Evolutionary conservation across 2,329 filamentous ascomycete genomes (phyloP).

Genomic region (Phoma sp.): DNA sequence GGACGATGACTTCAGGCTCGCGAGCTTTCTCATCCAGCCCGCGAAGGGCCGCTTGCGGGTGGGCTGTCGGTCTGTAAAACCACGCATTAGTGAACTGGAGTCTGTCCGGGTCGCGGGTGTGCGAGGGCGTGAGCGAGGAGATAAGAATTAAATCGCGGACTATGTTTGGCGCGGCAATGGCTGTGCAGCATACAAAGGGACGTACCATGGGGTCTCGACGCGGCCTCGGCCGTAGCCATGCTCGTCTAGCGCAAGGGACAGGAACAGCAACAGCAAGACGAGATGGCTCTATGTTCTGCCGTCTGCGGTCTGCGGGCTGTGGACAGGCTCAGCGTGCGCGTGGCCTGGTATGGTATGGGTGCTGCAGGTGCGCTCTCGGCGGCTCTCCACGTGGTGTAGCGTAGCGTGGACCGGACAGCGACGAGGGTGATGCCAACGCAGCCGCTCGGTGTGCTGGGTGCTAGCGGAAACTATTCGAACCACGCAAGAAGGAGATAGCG

Average conservation of each 20-base stretch:
- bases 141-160: constrained; percentile 3
- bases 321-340: constrained; percentile 3
- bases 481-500: background rate
- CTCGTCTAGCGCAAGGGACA: constrained; percentile 18
- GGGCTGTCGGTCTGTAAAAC: constrained; percentile 60
- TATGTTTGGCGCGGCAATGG: constrained; percentile 23
- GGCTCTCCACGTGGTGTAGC: constrained; percentile 26
- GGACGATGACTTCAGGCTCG: constrained; percentile 82
- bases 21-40: constrained; percentile 91
- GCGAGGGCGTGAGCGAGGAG: constrained; percentile 1
- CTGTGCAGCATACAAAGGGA: constrained; percentile 30
- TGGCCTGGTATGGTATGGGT: constrained; percentile 10
- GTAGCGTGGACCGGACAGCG: constrained; percentile 24
- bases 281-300: background rate
- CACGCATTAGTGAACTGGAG: constrained; percentile 27
- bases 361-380: constrained; percentile 3
- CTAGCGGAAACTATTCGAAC: background rate
- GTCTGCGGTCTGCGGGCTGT: background rate
- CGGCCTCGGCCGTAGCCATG: constrained; percentile 55
- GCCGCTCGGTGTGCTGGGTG: constrained; percentile 7
- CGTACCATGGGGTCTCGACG: constrained; percentile 53
- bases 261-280: background rate
- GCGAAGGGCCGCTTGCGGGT: constrained; percentile 84
- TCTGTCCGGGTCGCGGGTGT: constrained; percentile 3
- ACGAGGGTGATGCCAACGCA: constrained; percentile 22